Percentiles rank a stretch among this genome's conserved stretches.
Conservation (phyloP, 495 filamentous ascomycete genomes). For the Immersiella caudata region DNA sequence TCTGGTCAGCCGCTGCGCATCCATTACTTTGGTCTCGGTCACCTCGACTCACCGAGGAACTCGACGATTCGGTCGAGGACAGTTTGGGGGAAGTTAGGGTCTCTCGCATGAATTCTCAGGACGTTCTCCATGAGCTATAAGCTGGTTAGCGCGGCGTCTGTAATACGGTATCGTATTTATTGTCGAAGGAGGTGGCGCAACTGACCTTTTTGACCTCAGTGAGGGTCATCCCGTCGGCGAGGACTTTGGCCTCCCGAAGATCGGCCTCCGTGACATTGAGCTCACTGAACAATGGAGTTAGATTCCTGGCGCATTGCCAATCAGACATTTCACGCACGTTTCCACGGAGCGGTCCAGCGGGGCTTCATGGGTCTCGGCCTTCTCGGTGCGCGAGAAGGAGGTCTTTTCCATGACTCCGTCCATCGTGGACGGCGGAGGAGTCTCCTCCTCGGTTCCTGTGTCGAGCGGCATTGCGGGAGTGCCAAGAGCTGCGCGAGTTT, state of each 20-base stretch:
- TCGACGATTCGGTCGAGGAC: slow-evolving; percentile 37
- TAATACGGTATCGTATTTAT: not conserved
- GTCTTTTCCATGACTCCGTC: not conserved
- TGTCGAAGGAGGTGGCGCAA: not conserved
- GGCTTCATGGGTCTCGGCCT: not conserved
- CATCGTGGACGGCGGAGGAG: not conserved
- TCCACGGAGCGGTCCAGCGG: slow-evolving; percentile 19
- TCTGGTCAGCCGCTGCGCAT: not conserved
- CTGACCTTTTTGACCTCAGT: slow-evolving; percentile 25
- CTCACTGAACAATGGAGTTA: not conserved
- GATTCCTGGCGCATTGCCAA: not conserved
- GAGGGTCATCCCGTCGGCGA: slow-evolving; percentile 32
- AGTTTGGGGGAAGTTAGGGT: slow-evolving; percentile 43
- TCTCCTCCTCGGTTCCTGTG: not conserved
- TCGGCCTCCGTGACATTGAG: slow-evolving; percentile 36
- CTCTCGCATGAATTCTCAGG: slow-evolving; percentile 38
- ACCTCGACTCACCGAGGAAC: slow-evolving; percentile 34
- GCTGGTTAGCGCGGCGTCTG: slow-evolving; percentile 8
- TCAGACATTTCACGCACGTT: not conserved
- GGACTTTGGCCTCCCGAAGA: slow-evolving; percentile 31
- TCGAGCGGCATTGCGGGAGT: not conserved
- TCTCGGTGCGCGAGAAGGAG: not conserved
- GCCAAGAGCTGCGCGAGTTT: not conserved
- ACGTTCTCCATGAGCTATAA: slow-evolving; percentile 37
- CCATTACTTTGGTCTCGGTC: not conserved